These are phyloP conservation scores for Coemansia sp. DNA, from an alignment of 192 early-diverging fungal species.

Conservation along the genomic window DNA sequence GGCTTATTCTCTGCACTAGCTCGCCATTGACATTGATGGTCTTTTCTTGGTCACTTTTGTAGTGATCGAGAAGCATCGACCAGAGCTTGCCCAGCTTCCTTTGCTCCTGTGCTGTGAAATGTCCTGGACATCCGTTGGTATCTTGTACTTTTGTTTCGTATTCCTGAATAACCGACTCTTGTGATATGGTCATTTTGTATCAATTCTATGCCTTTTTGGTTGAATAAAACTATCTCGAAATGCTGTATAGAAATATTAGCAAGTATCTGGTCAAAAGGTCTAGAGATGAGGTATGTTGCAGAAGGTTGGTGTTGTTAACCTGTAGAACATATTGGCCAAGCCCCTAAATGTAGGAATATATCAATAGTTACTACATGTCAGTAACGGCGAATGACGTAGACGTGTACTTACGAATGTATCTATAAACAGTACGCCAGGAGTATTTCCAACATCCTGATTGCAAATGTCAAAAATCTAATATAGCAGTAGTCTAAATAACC, in stretches of 20 bases:
- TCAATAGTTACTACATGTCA: not conserved
- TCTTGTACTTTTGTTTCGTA: constrained; percentile 22
- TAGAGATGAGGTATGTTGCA: not conserved
- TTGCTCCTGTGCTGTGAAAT: constrained; percentile 33
- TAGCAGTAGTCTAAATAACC: not conserved
- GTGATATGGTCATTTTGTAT: constrained; percentile 38
- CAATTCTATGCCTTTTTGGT: not conserved
- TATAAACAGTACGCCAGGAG: no score
- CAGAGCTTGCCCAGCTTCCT: constrained; percentile 36
- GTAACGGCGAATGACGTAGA: not conserved
- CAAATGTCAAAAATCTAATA: not conserved
- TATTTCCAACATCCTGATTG: not conserved
- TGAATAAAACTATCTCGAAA: not conserved
- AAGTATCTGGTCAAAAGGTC: not conserved
- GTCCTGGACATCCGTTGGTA: constrained; percentile 18
- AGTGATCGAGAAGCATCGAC: constrained; percentile 28
- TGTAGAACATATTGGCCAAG: not conserved
- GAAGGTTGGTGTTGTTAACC: not conserved
- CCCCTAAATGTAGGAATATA: no score
- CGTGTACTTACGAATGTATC: no score
- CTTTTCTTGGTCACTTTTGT: constrained; percentile 22
- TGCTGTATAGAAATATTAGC: no score
- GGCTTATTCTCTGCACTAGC: constrained; percentile 17
- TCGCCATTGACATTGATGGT: constrained; percentile 28
- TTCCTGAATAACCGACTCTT: constrained; percentile 36